These are phyloP conservation scores for Butyriboletus appendiculatus DNA, from an alignment of 1,284 basidiomycete species.

Conservation along the genomic window DNA sequence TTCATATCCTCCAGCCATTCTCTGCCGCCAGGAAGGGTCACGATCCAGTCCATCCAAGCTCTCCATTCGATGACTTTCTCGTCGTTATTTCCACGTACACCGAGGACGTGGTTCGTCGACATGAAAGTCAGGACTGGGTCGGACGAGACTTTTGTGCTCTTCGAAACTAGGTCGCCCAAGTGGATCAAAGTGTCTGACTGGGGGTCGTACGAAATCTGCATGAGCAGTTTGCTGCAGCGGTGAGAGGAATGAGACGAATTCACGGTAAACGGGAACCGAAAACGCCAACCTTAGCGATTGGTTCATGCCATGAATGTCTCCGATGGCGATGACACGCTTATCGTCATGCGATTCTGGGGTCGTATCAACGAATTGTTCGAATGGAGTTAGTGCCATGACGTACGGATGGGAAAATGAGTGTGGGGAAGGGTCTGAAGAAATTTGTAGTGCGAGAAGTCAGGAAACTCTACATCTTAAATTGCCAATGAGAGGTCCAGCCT, in stretches of 20 bases:
- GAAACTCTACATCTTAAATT: slow-evolving; percentile 37
- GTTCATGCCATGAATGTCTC: slow-evolving; percentile 85
- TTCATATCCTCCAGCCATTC: slow-evolving; percentile 53
- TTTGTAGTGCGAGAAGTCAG: slow-evolving; percentile 58
- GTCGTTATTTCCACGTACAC: slow-evolving; percentile 92
- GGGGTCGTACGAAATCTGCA: slow-evolving; percentile 58
- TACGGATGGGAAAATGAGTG: slow-evolving; percentile 56
- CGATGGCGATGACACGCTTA: slow-evolving; percentile 70
- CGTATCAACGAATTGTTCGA: neutral
- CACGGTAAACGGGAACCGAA: neutral
- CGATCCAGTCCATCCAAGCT: slow-evolving; percentile 75
- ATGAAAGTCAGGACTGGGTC: slow-evolving; percentile 67
- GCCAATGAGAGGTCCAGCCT: neutral
- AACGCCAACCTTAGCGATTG: slow-evolving; percentile 60
- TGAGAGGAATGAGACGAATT: neutral
- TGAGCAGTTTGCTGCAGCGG: slow-evolving; percentile 56
- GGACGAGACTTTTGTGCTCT: slow-evolving; percentile 53
- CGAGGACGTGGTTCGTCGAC: slow-evolving; percentile 58
- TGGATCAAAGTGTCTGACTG: slow-evolving; percentile 71
- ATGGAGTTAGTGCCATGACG: slow-evolving; percentile 5
- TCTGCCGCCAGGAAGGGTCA: slow-evolving; percentile 44
- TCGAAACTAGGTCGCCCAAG: slow-evolving; percentile 79
- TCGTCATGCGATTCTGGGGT: slow-evolving; percentile 45
- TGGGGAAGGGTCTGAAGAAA: slow-evolving; percentile 43
- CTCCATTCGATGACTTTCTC: slow-evolving; percentile 87